Percentiles rank a stretch among this genome's conserved stretches.
Conservation (phyloP, 202 grass and related monocot species). For the Cymbopogon flexuosus region DNA sequence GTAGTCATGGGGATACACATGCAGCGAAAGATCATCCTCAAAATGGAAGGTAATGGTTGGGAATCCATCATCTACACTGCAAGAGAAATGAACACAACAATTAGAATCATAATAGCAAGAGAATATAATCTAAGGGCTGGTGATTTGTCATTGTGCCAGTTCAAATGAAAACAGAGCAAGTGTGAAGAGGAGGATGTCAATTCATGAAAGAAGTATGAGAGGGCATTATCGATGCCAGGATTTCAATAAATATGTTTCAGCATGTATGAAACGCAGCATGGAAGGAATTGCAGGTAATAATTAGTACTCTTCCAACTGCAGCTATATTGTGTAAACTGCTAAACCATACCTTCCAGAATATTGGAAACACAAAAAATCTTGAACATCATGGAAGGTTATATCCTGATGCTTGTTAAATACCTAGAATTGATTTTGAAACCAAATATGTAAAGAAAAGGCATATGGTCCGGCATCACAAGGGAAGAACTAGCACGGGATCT, state of each 20-base stretch:
- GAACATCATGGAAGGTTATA: constrained; percentile 62
- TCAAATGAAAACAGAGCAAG: constrained; percentile 16
- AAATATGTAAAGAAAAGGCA: constrained; percentile 10
- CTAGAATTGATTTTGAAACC: constrained; percentile 44
- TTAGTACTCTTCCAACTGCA: constrained; percentile 17
- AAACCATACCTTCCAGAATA: constrained; percentile 69
- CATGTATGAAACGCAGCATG: not conserved
- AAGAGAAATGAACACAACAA: constrained; percentile 31
- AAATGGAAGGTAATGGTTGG: constrained; percentile 79
- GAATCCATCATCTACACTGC: constrained; percentile 89
- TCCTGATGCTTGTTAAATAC: constrained; percentile 66
- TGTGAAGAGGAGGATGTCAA: not conserved
- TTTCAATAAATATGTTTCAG: not conserved
- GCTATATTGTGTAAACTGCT: constrained; percentile 29
- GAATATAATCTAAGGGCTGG: not conserved
- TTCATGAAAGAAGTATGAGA: constrained; percentile 3
- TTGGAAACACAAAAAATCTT: constrained; percentile 80
- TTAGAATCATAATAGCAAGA: constrained; percentile 13
- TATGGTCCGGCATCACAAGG: not conserved
- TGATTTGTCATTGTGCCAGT: constrained; percentile 11
- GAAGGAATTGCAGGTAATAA: constrained; percentile 5
- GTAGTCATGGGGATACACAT: constrained; percentile 95
- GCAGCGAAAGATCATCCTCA: constrained; percentile 63
- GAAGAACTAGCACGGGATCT: not conserved
- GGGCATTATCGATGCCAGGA: not conserved